These are phyloP conservation scores for Flaveria trinervia DNA, from an alignment of 129 eudicot genomes.

Conservation along the genomic window DNA sequence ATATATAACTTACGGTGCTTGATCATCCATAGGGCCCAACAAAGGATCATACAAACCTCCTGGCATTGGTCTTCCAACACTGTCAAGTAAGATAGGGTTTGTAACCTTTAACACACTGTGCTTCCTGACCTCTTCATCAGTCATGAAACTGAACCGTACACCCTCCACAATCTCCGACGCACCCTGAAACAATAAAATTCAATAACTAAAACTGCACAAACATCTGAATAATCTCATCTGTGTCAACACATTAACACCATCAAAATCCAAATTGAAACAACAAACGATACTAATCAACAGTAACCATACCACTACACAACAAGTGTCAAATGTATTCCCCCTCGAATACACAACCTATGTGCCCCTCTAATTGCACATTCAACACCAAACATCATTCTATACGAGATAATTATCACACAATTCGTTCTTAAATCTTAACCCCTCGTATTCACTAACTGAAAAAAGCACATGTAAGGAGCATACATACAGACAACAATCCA, in stretches of 20 bases:
- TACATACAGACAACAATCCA: not conserved
- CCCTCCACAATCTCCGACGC: conserved; percentile 60
- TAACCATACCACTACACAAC: not conserved
- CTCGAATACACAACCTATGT: not conserved
- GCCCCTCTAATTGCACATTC: conserved; percentile 3
- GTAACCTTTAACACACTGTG: conserved; percentile 67
- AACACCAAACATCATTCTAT: not conserved
- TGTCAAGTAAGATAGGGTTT: conserved; percentile 55
- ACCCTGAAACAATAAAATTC: conserved; percentile 38
- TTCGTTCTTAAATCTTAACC: not conserved
- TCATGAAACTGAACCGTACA: conserved; percentile 72
- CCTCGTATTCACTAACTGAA: not conserved
- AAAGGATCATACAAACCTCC: conserved; percentile 89
- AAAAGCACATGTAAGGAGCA: not conserved
- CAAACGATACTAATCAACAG: too few relatives aligned
- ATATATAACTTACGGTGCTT: conserved; percentile 45
- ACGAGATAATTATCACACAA: not conserved
- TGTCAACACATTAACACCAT: not conserved
- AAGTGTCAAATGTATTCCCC: not conserved
- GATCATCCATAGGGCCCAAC: conserved; percentile 66
- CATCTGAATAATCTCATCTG: not conserved
- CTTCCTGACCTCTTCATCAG: conserved; percentile 70
- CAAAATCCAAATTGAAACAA: not conserved
- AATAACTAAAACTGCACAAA: not conserved
- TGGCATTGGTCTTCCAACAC: conserved; percentile 55